Conservation (phyloP, 2,329 filamentous ascomycete genomes). For the Colletotrichum tropicale region DNA sequence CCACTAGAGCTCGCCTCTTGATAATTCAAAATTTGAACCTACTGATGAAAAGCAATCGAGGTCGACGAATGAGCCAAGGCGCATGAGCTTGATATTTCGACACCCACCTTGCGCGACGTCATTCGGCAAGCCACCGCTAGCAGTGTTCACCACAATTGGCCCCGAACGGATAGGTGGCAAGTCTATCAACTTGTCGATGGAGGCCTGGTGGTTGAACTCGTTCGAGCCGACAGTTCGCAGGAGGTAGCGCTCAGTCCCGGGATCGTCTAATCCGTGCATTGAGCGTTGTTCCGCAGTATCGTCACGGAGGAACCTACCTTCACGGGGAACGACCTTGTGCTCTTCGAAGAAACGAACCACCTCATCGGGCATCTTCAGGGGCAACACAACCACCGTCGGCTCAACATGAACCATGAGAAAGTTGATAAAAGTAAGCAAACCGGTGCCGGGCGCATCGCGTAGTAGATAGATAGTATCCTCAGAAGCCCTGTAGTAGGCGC, state of each 20-base stretch:
- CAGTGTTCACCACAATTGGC: background rate
- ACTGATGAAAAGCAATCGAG: constrained; percentile 76
- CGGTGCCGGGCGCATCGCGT: constrained; percentile 59
- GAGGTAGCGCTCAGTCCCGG: constrained; percentile 25
- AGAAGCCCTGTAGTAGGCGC: constrained; percentile 78
- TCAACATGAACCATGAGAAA: constrained; percentile 59
- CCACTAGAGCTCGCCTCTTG: background rate
- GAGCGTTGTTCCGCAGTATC: background rate
- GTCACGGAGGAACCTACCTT: background rate
- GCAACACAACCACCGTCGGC: constrained; percentile 60
- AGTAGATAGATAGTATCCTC: constrained; percentile 77
- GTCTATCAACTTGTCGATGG: constrained; percentile 67
- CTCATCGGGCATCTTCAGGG: constrained; percentile 47
- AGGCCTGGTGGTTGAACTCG: constrained; percentile 74
- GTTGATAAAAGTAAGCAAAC: constrained; percentile 43
- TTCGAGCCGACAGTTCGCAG: constrained; percentile 72
- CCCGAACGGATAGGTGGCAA: constrained; percentile 50
- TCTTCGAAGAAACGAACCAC: constrained; percentile 37
- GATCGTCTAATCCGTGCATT: background rate
- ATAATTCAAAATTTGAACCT: constrained; percentile 24
- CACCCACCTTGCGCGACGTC: constrained; percentile 39
- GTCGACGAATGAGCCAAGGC: constrained; percentile 73
- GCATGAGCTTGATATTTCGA: constrained; percentile 67
- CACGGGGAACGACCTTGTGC: background rate
- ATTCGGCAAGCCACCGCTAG: background rate